Evolutionary conservation across 805 yeast species (phyloP).

Genomic region (Monosporozyma aquatica): DNA sequence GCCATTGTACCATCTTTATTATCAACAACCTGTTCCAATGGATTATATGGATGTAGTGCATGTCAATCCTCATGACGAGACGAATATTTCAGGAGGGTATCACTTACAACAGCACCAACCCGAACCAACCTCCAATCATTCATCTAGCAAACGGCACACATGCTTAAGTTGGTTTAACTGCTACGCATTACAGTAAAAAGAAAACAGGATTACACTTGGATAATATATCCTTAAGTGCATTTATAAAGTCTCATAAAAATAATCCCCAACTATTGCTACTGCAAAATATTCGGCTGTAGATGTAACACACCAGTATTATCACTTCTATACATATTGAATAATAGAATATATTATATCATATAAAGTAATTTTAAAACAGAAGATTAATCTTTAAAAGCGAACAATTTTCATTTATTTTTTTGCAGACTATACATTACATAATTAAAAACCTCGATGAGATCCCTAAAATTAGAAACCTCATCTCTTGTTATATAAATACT

Average conservation of each 20-base stretch:
- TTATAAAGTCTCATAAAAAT: too few species aligned
- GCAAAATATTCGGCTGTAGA: too few species aligned
- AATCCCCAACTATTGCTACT: too few species aligned
- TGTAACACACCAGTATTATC: too few species aligned
- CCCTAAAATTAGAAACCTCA: background rate
- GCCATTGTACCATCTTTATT: background rate
- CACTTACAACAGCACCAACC: background rate
- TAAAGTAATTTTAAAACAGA: background rate
- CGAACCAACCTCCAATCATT: background rate
- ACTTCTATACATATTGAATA: too few species aligned
- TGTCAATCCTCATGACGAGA: background rate
- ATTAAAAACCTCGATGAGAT: background rate
- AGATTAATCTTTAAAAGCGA: conserved; percentile 2
- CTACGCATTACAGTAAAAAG: too few species aligned
- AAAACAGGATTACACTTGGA: too few species aligned
- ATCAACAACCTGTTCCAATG: conserved; percentile 8
- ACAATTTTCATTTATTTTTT: conserved; percentile 4
- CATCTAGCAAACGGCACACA: background rate
- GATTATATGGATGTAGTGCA: conserved; percentile 5
- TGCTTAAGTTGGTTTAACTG: conserved; percentile 1
- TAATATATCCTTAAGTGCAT: too few species aligned
- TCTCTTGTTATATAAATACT: too few species aligned
- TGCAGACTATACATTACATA: conserved; percentile 6
- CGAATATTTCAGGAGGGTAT: background rate
- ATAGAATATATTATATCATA: too few species aligned